Conservation (phyloP, 176 grass and related monocot genomes). For the Oryza meridionalis region DNA sequence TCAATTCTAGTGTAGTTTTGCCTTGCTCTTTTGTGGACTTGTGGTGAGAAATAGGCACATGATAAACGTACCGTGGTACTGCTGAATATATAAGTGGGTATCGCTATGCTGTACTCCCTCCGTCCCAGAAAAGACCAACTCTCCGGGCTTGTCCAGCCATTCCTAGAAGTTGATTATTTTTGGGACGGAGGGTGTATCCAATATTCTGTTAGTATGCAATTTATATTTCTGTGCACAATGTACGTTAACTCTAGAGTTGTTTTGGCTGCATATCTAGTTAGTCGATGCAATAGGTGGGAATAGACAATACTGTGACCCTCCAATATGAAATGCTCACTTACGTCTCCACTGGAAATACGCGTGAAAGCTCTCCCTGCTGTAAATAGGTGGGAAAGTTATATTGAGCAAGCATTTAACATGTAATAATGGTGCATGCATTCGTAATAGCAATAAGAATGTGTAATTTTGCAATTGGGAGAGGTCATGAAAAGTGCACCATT, state of each 20-base stretch:
- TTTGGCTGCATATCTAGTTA: background rate
- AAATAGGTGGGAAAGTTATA: background rate
- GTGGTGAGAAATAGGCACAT: background rate
- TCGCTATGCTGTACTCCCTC: too few species aligned
- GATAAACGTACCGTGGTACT: background rate
- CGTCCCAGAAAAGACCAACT: too few species aligned
- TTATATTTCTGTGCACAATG: background rate
- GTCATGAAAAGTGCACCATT: background rate
- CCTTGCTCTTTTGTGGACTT: background rate
- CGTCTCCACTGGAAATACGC: background rate
- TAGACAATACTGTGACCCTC: background rate
- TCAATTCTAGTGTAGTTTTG: too few species aligned
- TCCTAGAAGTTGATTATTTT: too few species aligned
- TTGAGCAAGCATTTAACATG: background rate
- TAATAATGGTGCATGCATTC: conserved; percentile 19
- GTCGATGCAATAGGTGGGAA: conserved; percentile 4
- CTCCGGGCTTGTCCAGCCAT: too few species aligned
- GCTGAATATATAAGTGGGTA: background rate
- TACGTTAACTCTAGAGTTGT: conserved; percentile 6
- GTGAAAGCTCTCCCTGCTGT: background rate
- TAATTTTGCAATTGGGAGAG: background rate
- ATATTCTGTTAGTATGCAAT: background rate
- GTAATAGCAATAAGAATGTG: background rate
- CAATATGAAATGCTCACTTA: background rate
- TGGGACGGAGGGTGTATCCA: too few species aligned